phyloP scores from a whole-genome alignment of 306 rosid genomes.

The Dicorynia guianensis region DNA sequence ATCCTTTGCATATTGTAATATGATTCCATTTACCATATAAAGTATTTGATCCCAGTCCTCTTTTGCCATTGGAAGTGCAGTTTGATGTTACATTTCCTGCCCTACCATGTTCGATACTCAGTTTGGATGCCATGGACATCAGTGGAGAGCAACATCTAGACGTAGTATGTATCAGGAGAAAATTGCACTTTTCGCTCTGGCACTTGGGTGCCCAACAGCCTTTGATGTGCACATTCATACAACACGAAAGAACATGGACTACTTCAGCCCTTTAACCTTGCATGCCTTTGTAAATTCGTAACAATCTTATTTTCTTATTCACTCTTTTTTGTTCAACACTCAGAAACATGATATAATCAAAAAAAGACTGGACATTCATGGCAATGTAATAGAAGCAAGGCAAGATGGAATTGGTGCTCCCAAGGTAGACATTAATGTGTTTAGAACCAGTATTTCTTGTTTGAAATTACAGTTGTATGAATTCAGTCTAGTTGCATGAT shows the following conservation, averaged over 20 bases:
- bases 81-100: conserved; percentile 98
- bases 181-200: neutral
- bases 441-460: neutral
- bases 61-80: conserved; percentile 68
- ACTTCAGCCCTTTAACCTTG: neutral
- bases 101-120: conserved; percentile 89
- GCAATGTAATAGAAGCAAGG: conserved; percentile 88
- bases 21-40: neutral
- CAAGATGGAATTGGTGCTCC: conserved; percentile 94
- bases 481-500: conserved; percentile 5
- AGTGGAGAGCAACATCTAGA: conserved; percentile 99
- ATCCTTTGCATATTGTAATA: neutral
- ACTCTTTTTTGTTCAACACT: conserved; percentile 33
- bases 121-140: conserved; percentile 98
- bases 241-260: neutral
- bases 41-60: conserved; percentile 21
- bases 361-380: conserved; percentile 87
- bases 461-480: neutral
- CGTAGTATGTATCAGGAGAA: conserved; percentile 66
- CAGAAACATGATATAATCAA: conserved; percentile 96
- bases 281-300: conserved; percentile 3
- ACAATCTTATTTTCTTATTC: neutral
- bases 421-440: conserved; percentile 56
- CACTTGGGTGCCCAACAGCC: neutral
- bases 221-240: neutral